Base-by-base conservation (phyloP, 192 early-diverging fungal genomes). In the Entomortierella parvispora region DNA sequence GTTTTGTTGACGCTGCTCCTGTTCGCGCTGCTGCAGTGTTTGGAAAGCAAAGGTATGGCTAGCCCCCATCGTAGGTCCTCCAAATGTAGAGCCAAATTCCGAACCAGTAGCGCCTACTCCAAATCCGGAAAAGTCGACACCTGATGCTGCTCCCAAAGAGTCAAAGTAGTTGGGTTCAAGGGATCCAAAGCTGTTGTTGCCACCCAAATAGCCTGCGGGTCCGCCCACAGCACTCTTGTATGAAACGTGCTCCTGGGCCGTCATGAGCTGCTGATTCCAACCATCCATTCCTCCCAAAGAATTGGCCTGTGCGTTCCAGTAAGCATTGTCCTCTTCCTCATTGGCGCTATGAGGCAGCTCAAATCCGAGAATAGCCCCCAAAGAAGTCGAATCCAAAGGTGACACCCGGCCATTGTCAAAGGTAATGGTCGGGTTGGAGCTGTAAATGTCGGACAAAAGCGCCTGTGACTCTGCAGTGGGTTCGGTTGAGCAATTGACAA, bases 231-330 rank as follows among this genome's bases (percentile, higher is more conserved):
- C 42, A 12, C 74, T 61, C 65, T 77, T 68, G 55, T 77, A 77
- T 26, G 65, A 68, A 17, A 77, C 74, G 32, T 77, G 74, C 52
- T 77, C 74, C 42, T 68, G 65, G 11, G 74, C 74, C 23, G 65
- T 64, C 74, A 77, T 77, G 22, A 77, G 34, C 61, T 77, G 74
- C 26, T 77, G 74, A 31, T 77, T 77, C 74, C 74, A 77, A 11
- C 74, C 74, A 25, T 77, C 74, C 74, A 77, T 77, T 20, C 74
- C 74, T 54, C 74, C 74, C 15, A 77, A 17, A 4, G 74, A 77
- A 49, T 77, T 77, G 47, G 74, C 74, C 20, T 77, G 74, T 0
- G 74, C 74, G 32, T 77, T 77, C 74, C 74, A 77, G 33, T 77
- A 77, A 10, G 74, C 74, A 64, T 62, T 68, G 17, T 77, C 74